Evolutionary conservation across 2,329 filamentous ascomycete genomes (phyloP).

Genomic region (Sporothrix luriei): DNA sequence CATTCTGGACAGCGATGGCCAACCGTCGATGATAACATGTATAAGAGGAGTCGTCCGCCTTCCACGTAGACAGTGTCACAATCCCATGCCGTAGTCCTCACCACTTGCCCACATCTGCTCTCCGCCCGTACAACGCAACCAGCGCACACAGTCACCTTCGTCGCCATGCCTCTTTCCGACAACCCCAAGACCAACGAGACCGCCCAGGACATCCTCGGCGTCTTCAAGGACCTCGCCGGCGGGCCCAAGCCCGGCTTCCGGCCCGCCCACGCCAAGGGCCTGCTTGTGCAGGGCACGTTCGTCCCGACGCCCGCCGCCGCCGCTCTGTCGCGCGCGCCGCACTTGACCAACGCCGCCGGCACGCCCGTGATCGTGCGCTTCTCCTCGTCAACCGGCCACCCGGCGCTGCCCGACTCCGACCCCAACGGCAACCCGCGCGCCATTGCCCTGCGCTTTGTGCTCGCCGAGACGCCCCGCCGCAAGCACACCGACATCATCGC

Average conservation of each 20-base stretch:
- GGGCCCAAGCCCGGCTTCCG: slow-evolving; percentile 47
- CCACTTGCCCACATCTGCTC: background rate
- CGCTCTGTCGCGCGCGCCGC: slow-evolving; percentile 51
- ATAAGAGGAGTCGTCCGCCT: background rate
- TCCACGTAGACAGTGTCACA: background rate
- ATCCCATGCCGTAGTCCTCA: background rate
- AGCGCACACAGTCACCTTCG: background rate
- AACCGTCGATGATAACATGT: background rate
- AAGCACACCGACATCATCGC: slow-evolving; percentile 60
- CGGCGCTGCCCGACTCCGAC: slow-evolving; percentile 53
- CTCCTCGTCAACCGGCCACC: slow-evolving; percentile 55
- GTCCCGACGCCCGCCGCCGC: slow-evolving; percentile 50
- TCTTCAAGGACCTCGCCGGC: slow-evolving; percentile 45
- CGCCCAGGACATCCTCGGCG: slow-evolving; percentile 43
- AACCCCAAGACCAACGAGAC: slow-evolving; percentile 47
- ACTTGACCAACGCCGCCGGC: slow-evolving; percentile 48
- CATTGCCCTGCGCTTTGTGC: slow-evolving; percentile 53
- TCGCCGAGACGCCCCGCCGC: slow-evolving; percentile 45
- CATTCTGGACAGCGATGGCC: background rate
- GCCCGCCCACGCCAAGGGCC: slow-evolving; percentile 56
- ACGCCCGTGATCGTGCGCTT: slow-evolving; percentile 55
- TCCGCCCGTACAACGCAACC: background rate
- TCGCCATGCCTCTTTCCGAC: slow-evolving; percentile 50
- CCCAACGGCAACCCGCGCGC: slow-evolving; percentile 53
- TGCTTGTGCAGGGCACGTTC: slow-evolving; percentile 56